A percentile compares a stretch with the other conserved stretches of the same genome.
Evolutionary conservation across 2,329 filamentous ascomycete species (phyloP).

Genomic region (Stagonosporopsis cucurbitacearum): DNA sequence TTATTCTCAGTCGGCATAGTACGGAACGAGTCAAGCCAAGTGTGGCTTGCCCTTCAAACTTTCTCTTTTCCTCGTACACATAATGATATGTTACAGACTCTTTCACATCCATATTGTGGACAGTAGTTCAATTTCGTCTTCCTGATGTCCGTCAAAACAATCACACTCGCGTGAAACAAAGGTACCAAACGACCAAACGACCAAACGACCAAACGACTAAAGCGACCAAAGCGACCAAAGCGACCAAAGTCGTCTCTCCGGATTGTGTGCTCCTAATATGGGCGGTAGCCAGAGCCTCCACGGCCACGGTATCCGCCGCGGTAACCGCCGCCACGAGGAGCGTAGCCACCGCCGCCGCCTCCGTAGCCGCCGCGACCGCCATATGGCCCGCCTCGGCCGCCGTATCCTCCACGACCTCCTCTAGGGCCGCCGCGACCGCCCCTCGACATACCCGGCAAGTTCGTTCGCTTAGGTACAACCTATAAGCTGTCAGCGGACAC

Average conservation of each 20-base stretch:
- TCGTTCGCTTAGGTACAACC: slow-evolving; percentile 93
- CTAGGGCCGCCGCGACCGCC: slow-evolving; percentile 70
- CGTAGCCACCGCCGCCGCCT: slow-evolving; percentile 56
- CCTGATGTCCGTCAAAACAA: slow-evolving; percentile 1
- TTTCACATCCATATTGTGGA: not conserved
- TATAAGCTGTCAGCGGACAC: slow-evolving; percentile 41
- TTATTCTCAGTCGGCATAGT: not conserved
- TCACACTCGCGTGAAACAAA: not conserved
- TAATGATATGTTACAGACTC: slow-evolving; percentile 7
- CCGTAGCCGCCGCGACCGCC: slow-evolving; percentile 48
- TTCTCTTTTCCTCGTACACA: not conserved
- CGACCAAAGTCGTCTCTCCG: slow-evolving; percentile 22
- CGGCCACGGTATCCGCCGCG: slow-evolving; percentile 48
- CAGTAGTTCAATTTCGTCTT: not conserved
- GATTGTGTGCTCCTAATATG: slow-evolving; percentile 31
- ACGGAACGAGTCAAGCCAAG: not conserved
- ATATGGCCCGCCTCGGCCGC: slow-evolving; percentile 59
- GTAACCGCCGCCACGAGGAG: slow-evolving; percentile 52
- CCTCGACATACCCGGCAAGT: slow-evolving; percentile 90
- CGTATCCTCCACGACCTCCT: slow-evolving; percentile 52
- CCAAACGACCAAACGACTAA: too few species aligned
- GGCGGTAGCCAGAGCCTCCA: slow-evolving; percentile 41
- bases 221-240: too few species aligned
- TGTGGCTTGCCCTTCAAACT: not conserved
- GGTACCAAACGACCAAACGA: too few species aligned